phyloP scores from a whole-genome alignment of 441 rosid genomes.

The Daphne laureola region DNA sequence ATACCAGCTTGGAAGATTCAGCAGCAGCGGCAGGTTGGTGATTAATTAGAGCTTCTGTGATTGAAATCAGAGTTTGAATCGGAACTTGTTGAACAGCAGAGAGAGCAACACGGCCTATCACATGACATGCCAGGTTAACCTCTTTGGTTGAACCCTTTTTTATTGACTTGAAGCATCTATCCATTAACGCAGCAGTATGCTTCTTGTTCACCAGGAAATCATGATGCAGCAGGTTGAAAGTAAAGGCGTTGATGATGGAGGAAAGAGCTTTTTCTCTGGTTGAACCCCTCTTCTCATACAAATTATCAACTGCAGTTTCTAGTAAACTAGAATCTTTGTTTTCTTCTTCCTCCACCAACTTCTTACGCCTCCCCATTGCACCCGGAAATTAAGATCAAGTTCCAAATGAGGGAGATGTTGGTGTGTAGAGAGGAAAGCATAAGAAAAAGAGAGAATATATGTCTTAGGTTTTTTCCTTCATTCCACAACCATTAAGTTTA shows the following conservation, averaged over 20 bases:
- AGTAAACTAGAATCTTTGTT: not conserved
- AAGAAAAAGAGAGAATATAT: too few relatives aligned
- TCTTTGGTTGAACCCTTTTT: conserved; percentile 11
- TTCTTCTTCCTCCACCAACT: too few relatives aligned
- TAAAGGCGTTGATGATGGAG: conserved; percentile 8
- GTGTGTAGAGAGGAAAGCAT: too few relatives aligned
- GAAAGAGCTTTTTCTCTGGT: conserved; percentile 10
- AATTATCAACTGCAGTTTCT: too few relatives aligned
- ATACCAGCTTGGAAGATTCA: not conserved
- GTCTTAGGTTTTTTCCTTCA: too few relatives aligned
- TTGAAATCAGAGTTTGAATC: conserved; percentile 5
- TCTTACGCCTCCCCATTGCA: too few relatives aligned
- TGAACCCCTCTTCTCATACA: not conserved
- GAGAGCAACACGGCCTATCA: conserved; percentile 8
- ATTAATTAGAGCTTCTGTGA: conserved; percentile 4
- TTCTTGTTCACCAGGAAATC: not conserved
- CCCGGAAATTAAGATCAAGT: too few relatives aligned
- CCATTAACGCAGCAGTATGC: conserved; percentile 7
- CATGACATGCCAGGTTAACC: conserved; percentile 5
- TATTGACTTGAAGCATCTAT: conserved; percentile 9
- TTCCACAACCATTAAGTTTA: too few relatives aligned
- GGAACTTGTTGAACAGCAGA: conserved; percentile 6
- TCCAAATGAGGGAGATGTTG: too few relatives aligned
- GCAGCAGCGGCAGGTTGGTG: too few relatives aligned
- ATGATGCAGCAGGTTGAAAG: not conserved